Percentiles rank a stretch among this genome's conserved stretches.
Conservation (phyloP, 768 basidiomycete genomes). For the Leucosporidium scottii region DNA sequence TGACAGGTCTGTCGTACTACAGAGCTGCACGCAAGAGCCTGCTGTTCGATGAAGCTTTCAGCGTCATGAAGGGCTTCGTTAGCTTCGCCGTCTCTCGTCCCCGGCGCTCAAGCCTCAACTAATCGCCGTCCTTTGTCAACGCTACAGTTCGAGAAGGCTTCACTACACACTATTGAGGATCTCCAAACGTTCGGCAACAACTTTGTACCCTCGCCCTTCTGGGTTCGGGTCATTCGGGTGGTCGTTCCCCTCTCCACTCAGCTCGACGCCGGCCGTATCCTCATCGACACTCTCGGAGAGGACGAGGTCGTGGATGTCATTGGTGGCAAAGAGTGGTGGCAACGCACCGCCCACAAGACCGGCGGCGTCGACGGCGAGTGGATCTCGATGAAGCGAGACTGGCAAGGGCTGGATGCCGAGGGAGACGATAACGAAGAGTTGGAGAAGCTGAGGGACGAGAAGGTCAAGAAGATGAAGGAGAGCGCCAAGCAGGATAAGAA, state of each 20-base stretch:
- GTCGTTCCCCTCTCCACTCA: constrained; percentile 40
- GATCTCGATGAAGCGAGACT: constrained; percentile 44
- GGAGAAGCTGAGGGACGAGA: constrained; percentile 19
- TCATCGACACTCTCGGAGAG: constrained; percentile 27
- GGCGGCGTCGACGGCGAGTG: constrained; percentile 47
- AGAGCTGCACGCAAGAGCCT: constrained; percentile 56
- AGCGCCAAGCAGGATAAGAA: constrained; percentile 6
- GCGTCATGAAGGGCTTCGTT: constrained; percentile 66
- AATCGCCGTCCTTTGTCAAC: background rate
- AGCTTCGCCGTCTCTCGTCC: background rate
- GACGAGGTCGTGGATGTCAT: constrained; percentile 53
- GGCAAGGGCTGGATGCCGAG: constrained; percentile 32
- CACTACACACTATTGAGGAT: constrained; percentile 61
- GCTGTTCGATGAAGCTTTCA: constrained; percentile 65
- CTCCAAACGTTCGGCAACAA: constrained; percentile 49
- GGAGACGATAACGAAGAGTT: constrained; percentile 9
- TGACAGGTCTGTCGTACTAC: background rate
- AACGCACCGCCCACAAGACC: constrained; percentile 63
- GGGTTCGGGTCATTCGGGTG: constrained; percentile 43
- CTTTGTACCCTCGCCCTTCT: constrained; percentile 43
- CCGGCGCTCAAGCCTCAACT: constrained; percentile 50
- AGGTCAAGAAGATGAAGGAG: constrained; percentile 27
- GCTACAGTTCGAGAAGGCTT: constrained; percentile 13
- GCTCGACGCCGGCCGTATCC: constrained; percentile 25
- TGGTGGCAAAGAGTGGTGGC: constrained; percentile 97